A percentile compares a stretch with the other conserved stretches of the same genome.
Conservation (phyloP, 225 moss, liverwort and hornwort species). For the Marchantia polymorpha region DNA sequence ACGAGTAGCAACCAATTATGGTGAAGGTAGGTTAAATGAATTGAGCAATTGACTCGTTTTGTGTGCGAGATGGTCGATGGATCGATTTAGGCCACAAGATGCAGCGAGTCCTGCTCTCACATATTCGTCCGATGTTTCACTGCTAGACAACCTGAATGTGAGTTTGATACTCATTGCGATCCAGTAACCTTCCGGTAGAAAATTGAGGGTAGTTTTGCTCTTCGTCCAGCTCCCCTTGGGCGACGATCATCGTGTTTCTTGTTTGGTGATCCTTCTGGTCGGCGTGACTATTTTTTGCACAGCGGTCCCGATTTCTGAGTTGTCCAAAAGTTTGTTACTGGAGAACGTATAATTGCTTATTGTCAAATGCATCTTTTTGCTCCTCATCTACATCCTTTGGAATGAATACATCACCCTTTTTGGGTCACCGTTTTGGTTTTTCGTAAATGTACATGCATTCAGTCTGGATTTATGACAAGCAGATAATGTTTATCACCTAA, state of each 20-base stretch:
- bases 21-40: conserved; percentile 60
- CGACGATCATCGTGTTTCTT: neutral
- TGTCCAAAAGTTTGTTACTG: neutral
- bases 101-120: neutral
- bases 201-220: neutral
- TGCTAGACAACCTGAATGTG: neutral
- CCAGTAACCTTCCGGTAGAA: neutral
- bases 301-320: neutral
- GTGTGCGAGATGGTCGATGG: no score
- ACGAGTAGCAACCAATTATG: conserved; percentile 72
- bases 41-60: no score
- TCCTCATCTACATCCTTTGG: no score
- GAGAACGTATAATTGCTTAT: no score
- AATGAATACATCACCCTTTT: no score
- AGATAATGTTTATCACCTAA: neutral
- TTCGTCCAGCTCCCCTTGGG: neutral
- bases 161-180: neutral
- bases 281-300: no score
- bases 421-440: no score
- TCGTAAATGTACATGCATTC: no score
- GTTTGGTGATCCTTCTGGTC: neutral
- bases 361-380: no score
- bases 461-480: neutral
- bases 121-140: neutral
- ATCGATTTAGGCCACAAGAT: no score